Evolutionary conservation across 108 stramenopile genomes (phyloP).

Genomic region (Stephanodiscus minutulus): DNA sequence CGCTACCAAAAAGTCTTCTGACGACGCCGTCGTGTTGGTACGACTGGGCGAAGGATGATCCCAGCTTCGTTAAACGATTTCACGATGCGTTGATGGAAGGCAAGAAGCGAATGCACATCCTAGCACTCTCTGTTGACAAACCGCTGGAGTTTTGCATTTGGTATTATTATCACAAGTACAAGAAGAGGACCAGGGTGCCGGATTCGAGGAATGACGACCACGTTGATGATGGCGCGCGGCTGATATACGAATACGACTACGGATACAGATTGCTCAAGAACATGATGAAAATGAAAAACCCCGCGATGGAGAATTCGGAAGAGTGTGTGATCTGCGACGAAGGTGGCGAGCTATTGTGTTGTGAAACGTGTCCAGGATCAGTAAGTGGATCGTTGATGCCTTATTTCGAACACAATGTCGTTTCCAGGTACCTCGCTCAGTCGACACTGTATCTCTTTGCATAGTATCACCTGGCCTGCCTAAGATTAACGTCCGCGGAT

Average conservation of each 20-base stretch:
- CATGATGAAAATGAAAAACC: conserved; percentile 6
- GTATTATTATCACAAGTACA: conserved; percentile 46
- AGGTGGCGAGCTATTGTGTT: background rate
- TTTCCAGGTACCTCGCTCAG: background rate
- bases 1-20: no score
- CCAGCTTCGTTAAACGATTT: conserved; percentile 16
- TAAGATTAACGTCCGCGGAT: background rate
- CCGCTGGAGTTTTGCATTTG: conserved; percentile 40
- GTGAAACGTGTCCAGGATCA: background rate
- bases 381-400: background rate
- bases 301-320: background rate
- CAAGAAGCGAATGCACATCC: conserved; percentile 25
- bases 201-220: no score
- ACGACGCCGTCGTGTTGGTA: conserved; percentile 10
- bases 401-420: background rate
- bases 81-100: conserved; percentile 25
- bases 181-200: background rate
- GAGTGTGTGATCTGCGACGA: conserved; percentile 3
- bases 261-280: conserved; percentile 1
- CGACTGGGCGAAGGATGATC: conserved; percentile 17
- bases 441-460: background rate
- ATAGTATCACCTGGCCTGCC: conserved; percentile 2
- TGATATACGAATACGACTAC: no score
- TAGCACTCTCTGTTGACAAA: conserved; percentile 15
- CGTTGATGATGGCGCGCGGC: no score